A percentile compares a stretch with the other conserved stretches of the same genome.
Conservation (phyloP, 2,329 filamentous ascomycete species). For the Fulvia fulva region DNA sequence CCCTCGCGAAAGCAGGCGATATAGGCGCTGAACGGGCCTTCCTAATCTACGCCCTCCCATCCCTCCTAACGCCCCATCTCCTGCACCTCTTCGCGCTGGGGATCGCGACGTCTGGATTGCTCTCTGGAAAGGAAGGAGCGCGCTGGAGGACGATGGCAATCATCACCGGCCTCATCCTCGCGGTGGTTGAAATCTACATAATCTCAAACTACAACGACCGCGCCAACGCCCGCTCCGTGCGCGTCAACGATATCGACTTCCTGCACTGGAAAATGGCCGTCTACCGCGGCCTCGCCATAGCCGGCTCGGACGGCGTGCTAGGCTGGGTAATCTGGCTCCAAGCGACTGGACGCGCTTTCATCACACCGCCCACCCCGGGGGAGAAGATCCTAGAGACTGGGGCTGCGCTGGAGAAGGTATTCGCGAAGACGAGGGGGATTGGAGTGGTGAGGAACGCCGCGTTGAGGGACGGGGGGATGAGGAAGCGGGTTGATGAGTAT, state of each 20-base stretch:
- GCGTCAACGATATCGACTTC: slow-evolving; percentile 59
- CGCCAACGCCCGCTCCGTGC: slow-evolving; percentile 59
- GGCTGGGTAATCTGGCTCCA: slow-evolving; percentile 69
- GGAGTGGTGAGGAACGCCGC: slow-evolving; percentile 78
- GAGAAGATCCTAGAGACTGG: slow-evolving; percentile 63
- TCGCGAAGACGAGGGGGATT: slow-evolving; percentile 66
- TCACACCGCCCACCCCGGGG: slow-evolving; percentile 55
- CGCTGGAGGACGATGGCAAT: slow-evolving; percentile 70
- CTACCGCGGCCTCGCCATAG: slow-evolving; percentile 61
- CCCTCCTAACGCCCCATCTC: slow-evolving; percentile 72
- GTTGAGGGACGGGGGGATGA: slow-evolving; percentile 67
- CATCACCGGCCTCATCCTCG: slow-evolving; percentile 56
- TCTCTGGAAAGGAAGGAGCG: slow-evolving; percentile 60
- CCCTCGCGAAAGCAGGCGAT: slow-evolving; percentile 60
- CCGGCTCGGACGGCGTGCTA: slow-evolving; percentile 59
- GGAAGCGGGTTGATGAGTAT: slow-evolving; percentile 64
- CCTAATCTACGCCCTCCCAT: slow-evolving; percentile 74
- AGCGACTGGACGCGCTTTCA: slow-evolving; percentile 74
- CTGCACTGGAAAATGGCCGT: slow-evolving; percentile 68
- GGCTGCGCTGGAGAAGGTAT: slow-evolving; percentile 54
- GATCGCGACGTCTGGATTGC: slow-evolving; percentile 63
- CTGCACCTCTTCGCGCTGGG: slow-evolving; percentile 70
- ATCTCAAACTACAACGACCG: slow-evolving; percentile 63
- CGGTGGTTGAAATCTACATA: slow-evolving; percentile 62
- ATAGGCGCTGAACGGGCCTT: slow-evolving; percentile 56